Base-by-base conservation (phyloP, 2,329 filamentous ascomycete genomes). In the Microsporum ferrugineum region DNA sequence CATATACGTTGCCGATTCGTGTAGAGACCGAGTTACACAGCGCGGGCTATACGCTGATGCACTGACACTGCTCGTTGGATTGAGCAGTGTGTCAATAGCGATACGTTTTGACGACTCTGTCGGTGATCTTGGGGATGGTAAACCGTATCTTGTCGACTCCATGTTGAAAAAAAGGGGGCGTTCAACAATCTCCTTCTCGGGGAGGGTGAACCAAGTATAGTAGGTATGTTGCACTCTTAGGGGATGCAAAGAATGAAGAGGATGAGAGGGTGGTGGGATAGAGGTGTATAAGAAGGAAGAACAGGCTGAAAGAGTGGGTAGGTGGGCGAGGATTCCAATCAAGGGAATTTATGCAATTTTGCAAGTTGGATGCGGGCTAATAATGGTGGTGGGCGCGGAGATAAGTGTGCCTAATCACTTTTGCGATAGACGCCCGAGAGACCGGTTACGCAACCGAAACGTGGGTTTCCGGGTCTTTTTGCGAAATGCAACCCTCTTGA, bases 71-170 rank as follows among this genome's bases (percentile, higher is more conserved):
- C 38, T 34, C 17, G 57, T 61, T 27, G 62, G 62, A 29, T 63
- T 63, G 8, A 63, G 39, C 27, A 63, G 36, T 8, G 56, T 39
- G 38, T 62, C 58, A 31, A 63, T 63, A 27, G 36, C 59, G 17
- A 63, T 63, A 4, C 62, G 51, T 27, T 57, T 49, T 8, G 62
- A 58, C 3, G 58, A 27, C 7, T 61, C 60, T 12, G 59, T 58
- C 5, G 62, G 60, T 8, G 62, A 61, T 17, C 33, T 45, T 41
- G 60, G 60, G 6, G 60, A 33, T 4, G 60, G 57, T 3, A 49
- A 33, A 4, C 55, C 14, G 31, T 39, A 57, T 23, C 38, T 38
- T 39, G 34, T 23, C 33, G 23, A 53, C 29, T 41, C 58, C 58
- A 60, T 60, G 27, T 31, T 55, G 12, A 31, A 53, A 49, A 47